Evolutionary conservation across 2,329 filamentous ascomycete genomes (phyloP), one percentile per base, ranked within the genome.

Genomic region (Pyrenophora tritici-repentis): DNA sequence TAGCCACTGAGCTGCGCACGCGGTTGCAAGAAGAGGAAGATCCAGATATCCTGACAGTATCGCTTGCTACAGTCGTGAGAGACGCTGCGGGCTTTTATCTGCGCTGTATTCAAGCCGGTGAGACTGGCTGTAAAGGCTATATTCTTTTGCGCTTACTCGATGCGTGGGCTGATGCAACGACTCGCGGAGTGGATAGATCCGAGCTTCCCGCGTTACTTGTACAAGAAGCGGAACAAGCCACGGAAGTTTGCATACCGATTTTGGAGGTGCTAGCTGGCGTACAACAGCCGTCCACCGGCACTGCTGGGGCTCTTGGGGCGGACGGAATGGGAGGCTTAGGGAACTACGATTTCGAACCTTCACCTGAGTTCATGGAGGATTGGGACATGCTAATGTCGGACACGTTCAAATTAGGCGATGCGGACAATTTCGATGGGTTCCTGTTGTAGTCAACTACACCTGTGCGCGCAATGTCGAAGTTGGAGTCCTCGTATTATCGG

Each of bases 101-200:
- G 7, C 47, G 45, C 10, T 58, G 55, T 35, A 59, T 70, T 6
- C 55, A 63, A 42, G 66, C 62, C 14, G 68, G 68, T 10, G 67
- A 71, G 40, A 68, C 64, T 1, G 65, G 66, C 37, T 52, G 67
- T 13, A 71, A 71, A 26, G 67, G 65, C 6, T 65, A 68, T 38
- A 40, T 70, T 14, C 55, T 70, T 3, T 39, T 61, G 17, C 45
- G 46, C 22, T 39, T 70, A 9, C 20, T 69, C 13, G 26, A 31
- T 6, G 58, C 60, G 13, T 62, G 66, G 34, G 65, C 64, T 5
- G 50, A 65, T n/a, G 65, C 53, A 1, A 55, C 65, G 13, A 59
- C 53, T 36, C 46, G 42, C 20, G 32, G 53, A 2, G 14, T 63
- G 7, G 16, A 32, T 3, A 54, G 51, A 16, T 38, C 56, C 1